Conservation (phyloP, 495 filamentous ascomycete genomes). For the Xylaria bambusicola region DNA sequence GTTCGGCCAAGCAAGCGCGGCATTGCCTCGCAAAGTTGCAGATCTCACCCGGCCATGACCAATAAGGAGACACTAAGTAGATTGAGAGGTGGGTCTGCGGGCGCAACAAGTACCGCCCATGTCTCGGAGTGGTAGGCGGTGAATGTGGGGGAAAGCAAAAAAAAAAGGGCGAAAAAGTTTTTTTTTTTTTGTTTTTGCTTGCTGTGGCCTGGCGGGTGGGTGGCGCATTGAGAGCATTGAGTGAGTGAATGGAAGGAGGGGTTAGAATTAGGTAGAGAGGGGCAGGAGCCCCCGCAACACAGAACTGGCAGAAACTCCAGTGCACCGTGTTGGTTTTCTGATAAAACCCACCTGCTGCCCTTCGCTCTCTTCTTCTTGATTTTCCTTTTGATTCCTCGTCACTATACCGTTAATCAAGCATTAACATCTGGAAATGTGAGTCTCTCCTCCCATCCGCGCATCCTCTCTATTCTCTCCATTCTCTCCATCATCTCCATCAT, state of each 20-base stretch:
- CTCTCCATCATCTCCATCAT: not conserved
- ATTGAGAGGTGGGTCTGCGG: not conserved
- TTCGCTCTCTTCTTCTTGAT: constrained; percentile 25
- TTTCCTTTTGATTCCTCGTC: constrained; percentile 30
- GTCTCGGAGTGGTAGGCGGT: constrained; percentile 12
- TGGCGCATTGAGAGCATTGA: constrained; percentile 14
- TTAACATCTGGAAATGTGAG: constrained; percentile 26
- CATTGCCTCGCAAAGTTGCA: constrained; percentile 10
- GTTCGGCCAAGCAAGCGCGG: constrained; percentile 4
- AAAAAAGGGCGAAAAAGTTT: constrained; percentile 15
- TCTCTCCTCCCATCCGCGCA: no score
- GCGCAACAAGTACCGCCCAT: not conserved
- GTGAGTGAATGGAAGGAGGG: constrained; percentile 37
- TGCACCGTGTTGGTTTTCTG: constrained; percentile 26
- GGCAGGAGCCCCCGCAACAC: constrained; percentile 32
- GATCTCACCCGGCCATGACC: not conserved
- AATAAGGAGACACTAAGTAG: constrained; percentile 1
- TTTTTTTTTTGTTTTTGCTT: no score
- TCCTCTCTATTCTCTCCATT: not conserved
- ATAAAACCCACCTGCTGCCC: constrained; percentile 32
- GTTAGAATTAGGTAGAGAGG: no score
- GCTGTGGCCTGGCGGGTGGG: no score
- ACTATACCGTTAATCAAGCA: constrained; percentile 26
- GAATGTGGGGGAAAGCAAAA: constrained; percentile 23
- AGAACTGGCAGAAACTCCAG: constrained; percentile 24